phyloP scores from a whole-genome alignment of 345 rosid genomes.

The Camelina hispida region DNA sequence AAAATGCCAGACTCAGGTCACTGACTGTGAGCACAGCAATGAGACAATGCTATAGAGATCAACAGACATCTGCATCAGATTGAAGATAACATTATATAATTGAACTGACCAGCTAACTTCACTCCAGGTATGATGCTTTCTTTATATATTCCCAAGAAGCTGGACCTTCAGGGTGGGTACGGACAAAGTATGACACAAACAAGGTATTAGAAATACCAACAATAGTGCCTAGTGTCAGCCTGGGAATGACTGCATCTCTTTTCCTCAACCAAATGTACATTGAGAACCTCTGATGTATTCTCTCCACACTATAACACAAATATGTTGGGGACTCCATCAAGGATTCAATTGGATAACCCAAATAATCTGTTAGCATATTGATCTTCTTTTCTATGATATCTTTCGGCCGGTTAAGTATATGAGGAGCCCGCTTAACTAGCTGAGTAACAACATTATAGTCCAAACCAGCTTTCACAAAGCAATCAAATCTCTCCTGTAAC shows the following conservation, averaged over 20 bases:
- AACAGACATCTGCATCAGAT: background rate
- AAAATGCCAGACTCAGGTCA: background rate
- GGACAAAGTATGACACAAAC: slow-evolving; percentile 53
- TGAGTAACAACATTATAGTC: slow-evolving; percentile 54
- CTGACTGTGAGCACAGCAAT: background rate
- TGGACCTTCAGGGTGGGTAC: slow-evolving; percentile 63
- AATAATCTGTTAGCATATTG: slow-evolving; percentile 50
- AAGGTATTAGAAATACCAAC: slow-evolving; percentile 49
- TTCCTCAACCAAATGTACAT: slow-evolving; percentile 79
- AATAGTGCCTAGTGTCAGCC: slow-evolving; percentile 56
- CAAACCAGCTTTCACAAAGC: slow-evolving; percentile 65
- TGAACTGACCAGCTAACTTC: background rate
- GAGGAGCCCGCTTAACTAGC: slow-evolving; percentile 68
- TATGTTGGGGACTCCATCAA: slow-evolving; percentile 60
- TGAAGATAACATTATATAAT: background rate
- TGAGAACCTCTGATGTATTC: slow-evolving; percentile 59
- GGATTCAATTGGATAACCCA: slow-evolving; percentile 62
- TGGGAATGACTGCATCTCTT: slow-evolving; percentile 46
- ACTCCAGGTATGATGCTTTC: slow-evolving; percentile 35
- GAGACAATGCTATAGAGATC: background rate
- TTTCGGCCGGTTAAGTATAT: slow-evolving; percentile 62
- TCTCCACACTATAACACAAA: slow-evolving; percentile 52
- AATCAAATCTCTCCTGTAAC: slow-evolving; percentile 81
- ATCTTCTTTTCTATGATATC: slow-evolving; percentile 60
- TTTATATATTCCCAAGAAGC: slow-evolving; percentile 65